Evolutionary conservation across 2,329 filamentous ascomycete genomes (phyloP).

Genomic region (Aureobasidium leucospermi): DNA sequence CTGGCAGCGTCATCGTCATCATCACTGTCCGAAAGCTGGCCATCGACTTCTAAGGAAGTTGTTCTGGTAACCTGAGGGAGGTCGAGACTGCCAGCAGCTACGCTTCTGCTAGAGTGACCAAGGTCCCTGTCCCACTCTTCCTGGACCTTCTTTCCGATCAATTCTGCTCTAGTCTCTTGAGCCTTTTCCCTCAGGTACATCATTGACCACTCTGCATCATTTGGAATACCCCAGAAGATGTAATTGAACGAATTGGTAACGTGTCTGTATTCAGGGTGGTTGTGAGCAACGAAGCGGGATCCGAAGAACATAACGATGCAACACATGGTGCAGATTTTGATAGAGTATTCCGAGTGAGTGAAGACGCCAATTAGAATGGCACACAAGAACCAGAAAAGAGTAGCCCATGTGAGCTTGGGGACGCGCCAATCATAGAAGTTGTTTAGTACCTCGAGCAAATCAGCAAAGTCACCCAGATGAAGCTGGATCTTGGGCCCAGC

Average conservation of each 20-base stretch:
- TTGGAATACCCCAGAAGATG: conserved; percentile 34
- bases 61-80: not conserved
- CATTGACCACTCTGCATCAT: conserved; percentile 29
- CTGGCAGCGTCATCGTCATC: conserved; percentile 10
- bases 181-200: conserved; percentile 25
- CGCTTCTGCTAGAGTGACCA: not conserved
- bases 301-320: conserved; percentile 31
- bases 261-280: conserved; percentile 30
- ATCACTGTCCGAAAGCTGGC: not conserved
- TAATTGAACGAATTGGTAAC: conserved; percentile 30
- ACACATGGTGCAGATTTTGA: conserved; percentile 30
- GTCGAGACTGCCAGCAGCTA: not conserved
- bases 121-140: conserved; percentile 11
- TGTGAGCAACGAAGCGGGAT: conserved; percentile 29
- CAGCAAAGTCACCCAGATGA: conserved; percentile 31
- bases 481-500: conserved; percentile 32
- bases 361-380: conserved; percentile 27
- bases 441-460: conserved; percentile 30
- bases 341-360: conserved; percentile 28
- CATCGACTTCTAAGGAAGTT: not conserved
- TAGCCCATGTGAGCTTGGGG: conserved; percentile 27
- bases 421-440: conserved; percentile 33
- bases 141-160: conserved; percentile 21
- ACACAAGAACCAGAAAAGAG: conserved; percentile 28
- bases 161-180: conserved; percentile 20